Percentiles rank a stretch among this genome's conserved stretches.
Conservation (phyloP, 495 filamentous ascomycete species). For the Lasiosphaeris hirsuta region DNA sequence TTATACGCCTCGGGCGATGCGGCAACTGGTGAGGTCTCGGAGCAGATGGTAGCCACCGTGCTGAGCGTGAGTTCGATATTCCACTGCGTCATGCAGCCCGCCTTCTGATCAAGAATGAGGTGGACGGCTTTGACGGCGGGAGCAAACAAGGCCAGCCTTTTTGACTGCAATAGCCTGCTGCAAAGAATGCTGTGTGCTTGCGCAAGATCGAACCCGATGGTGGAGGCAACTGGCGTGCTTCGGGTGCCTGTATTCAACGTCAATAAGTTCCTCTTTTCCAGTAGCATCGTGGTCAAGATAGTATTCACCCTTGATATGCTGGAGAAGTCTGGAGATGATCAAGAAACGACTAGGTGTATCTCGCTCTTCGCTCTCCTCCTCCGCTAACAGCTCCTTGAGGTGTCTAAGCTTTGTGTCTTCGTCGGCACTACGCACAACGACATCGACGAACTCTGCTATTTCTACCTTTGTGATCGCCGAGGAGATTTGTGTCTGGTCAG, state of each 20-base stretch:
- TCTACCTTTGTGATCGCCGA: slow-evolving; percentile 13
- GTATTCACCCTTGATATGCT: slow-evolving; percentile 19
- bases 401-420: slow-evolving; percentile 26
- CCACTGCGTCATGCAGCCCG: slow-evolving; percentile 59
- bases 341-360: slow-evolving; percentile 15
- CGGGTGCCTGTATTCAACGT: slow-evolving; percentile 8
- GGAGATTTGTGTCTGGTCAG: background rate
- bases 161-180: slow-evolving; percentile 6
- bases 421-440: slow-evolving; percentile 18
- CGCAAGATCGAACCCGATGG: slow-evolving; percentile 26
- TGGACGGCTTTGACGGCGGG: slow-evolving; percentile 53
- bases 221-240: background rate
- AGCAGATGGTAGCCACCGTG: slow-evolving; percentile 53
- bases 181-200: slow-evolving; percentile 30
- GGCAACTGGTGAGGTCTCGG: slow-evolving; percentile 18
- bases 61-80: slow-evolving; percentile 65
- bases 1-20: slow-evolving; percentile 42
- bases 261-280: no score
- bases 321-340: slow-evolving; percentile 25
- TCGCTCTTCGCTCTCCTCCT: background rate
- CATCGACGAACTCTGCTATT: slow-evolving; percentile 25
- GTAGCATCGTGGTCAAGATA: background rate
- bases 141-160: slow-evolving; percentile 44
- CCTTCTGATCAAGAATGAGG: slow-evolving; percentile 55
- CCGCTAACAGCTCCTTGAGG: slow-evolving; percentile 21